phyloP scores from a whole-genome alignment of 2,329 filamentous ascomycete species.

The Apiospora saccharicola region DNA sequence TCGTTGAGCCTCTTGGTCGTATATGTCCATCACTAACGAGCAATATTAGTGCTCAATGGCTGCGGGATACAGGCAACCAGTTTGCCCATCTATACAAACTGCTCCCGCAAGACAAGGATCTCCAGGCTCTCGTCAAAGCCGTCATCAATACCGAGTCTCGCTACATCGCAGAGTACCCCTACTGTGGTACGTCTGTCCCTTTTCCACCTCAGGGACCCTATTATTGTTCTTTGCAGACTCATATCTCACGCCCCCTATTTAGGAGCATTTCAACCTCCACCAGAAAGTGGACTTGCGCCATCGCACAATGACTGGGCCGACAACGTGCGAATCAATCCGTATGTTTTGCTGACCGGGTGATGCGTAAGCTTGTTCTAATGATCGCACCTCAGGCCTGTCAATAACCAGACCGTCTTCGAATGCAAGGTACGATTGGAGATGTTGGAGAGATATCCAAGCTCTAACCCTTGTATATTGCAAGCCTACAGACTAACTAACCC shows the following conservation, averaged over 20 bases:
- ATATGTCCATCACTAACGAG: background rate
- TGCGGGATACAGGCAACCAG: constrained; percentile 24
- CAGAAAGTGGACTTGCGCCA: constrained; percentile 16
- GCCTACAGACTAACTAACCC: background rate
- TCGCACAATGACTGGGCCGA: constrained; percentile 17
- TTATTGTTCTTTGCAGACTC: background rate
- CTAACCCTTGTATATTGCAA: background rate
- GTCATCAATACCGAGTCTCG: constrained; percentile 24
- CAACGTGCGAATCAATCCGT: constrained; percentile 14
- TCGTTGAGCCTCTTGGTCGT: background rate
- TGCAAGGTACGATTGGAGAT: constrained; percentile 11
- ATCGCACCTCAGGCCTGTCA: background rate
- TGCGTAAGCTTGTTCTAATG: background rate
- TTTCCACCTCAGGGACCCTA: too few relatives aligned
- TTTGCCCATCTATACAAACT: constrained; percentile 23
- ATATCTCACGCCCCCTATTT: background rate
- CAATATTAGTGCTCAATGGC: constrained; percentile 21
- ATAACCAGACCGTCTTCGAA: constrained; percentile 23
- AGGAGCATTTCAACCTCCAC: constrained; percentile 22
- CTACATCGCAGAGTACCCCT: constrained; percentile 23
- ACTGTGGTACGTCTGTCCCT: background rate
- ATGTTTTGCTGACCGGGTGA: background rate
- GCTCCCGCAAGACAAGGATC: constrained; percentile 9
- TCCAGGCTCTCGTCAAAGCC: constrained; percentile 22
- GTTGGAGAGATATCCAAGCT: too few relatives aligned